These are phyloP conservation scores for Schoenoplectus tabernaemontani DNA, from an alignment of 202 grass and related monocot genomes.

Conservation along the genomic window DNA sequence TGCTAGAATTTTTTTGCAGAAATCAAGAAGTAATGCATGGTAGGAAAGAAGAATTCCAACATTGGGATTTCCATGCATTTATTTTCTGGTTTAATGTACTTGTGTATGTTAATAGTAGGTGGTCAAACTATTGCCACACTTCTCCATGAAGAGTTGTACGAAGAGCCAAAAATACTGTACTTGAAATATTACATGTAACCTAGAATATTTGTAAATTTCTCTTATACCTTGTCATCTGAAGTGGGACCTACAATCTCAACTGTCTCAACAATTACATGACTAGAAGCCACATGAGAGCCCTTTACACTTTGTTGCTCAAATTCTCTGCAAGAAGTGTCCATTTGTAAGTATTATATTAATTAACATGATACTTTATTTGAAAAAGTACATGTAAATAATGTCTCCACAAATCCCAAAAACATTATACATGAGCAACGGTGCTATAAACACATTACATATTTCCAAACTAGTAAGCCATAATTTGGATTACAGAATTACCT, in stretches of 20 bases:
- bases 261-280: constrained; percentile 53
- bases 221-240: constrained; percentile 83
- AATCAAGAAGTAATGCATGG: constrained; percentile 3
- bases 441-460: background rate
- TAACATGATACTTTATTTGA: constrained; percentile 24
- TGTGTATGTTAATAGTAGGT: background rate
- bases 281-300: constrained; percentile 61
- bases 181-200: background rate
- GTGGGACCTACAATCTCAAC: constrained; percentile 42
- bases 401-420: background rate
- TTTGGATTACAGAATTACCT: constrained; percentile 41
- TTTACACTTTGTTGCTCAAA: constrained; percentile 92
- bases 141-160: background rate
- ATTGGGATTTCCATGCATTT: background rate
- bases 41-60: background rate
- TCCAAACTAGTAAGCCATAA: background rate
- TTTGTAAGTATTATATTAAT: constrained; percentile 1
- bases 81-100: background rate
- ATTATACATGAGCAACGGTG: background rate
- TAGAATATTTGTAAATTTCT: background rate
- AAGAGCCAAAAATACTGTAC: background rate
- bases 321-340: constrained; percentile 51
- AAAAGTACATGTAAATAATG: background rate
- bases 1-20: background rate
- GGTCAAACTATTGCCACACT: background rate